phyloP scores from a whole-genome alignment of 2,329 filamentous ascomycete genomes.

The Exophiala bonariae region DNA sequence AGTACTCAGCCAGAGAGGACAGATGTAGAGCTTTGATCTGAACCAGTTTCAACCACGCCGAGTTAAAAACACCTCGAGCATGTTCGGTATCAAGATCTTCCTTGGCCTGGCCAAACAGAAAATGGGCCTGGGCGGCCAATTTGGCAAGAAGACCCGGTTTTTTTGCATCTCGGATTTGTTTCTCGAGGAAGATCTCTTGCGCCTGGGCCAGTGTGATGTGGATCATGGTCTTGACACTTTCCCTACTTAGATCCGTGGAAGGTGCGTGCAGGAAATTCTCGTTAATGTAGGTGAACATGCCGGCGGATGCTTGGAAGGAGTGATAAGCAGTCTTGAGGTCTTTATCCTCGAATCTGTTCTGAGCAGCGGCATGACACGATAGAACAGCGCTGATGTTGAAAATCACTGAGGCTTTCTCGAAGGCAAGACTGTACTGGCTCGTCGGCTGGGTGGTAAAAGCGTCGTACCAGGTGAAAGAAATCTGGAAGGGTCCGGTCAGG shows the following conservation, averaged over 20 bases:
- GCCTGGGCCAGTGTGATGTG: conserved; percentile 91
- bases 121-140: conserved; percentile 84
- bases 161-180: conserved; percentile 89
- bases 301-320: conserved; percentile 94
- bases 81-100: conserved; percentile 94
- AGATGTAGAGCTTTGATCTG: conserved; percentile 77
- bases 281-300: conserved; percentile 99
- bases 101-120: conserved; percentile 80
- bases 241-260: conserved; percentile 89
- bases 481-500: no score
- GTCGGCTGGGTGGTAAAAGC: conserved; percentile 99
- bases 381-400: conserved; percentile 98
- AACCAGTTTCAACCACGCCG: conserved; percentile 78
- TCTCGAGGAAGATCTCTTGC: conserved; percentile 96
- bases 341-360: conserved; percentile 87
- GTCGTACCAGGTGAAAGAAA: conserved; percentile 71
- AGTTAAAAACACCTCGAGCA: conserved; percentile 86
- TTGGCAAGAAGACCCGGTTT: conserved; percentile 91
- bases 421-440: conserved; percentile 91
- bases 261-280: conserved; percentile 98
- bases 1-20: conserved; percentile 86
- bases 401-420: conserved; percentile 98
- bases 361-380: conserved; percentile 90
- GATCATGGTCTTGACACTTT: conserved; percentile 94
- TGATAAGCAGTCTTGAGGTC: conserved; percentile 97